Evolutionary conservation across 768 basidiomycete species (phyloP).

Genomic region (Serendipita indica): DNA sequence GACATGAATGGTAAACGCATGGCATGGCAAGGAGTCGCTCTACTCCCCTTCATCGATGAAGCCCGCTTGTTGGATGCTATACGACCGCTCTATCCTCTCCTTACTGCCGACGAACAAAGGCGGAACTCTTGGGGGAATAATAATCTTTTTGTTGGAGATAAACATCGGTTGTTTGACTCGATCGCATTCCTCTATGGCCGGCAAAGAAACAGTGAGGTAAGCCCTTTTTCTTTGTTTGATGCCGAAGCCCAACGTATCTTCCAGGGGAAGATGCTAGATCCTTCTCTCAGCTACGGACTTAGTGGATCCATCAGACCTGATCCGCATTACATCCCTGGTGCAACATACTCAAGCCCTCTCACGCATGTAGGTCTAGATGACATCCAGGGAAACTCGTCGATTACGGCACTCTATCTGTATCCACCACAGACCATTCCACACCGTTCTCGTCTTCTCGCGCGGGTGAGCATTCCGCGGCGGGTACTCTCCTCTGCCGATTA

Average conservation of each 20-base stretch:
- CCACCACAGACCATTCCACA: conserved; percentile 78
- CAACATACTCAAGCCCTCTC: conserved; percentile 71
- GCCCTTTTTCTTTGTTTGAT: conserved; percentile 16
- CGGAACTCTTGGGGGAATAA: conserved; percentile 79
- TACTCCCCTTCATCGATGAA: conserved; percentile 90
- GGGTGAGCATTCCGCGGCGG: conserved; percentile 42
- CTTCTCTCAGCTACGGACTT: conserved; percentile 57
- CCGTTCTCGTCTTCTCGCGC: conserved; percentile 66
- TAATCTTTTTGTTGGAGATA: conserved; percentile 67
- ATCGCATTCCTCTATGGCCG: conserved; percentile 86
- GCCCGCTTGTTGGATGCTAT: conserved; percentile 73
- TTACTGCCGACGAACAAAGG: conserved; percentile 67
- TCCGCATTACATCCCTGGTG: conserved; percentile 79
- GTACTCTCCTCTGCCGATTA: conserved; percentile 55
- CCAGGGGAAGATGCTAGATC: conserved; percentile 63
- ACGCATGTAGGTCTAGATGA: conserved; percentile 31
- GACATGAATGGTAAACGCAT: conserved; percentile 99
- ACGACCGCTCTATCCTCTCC: conserved; percentile 34
- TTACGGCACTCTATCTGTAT: conserved; percentile 81
- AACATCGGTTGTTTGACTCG: conserved; percentile 73
- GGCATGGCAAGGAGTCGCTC: conserved; percentile 96
- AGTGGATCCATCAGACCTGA: conserved; percentile 69
- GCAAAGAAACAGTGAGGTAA: conserved; percentile 62
- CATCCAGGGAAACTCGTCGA: conserved; percentile 71
- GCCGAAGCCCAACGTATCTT: conserved; percentile 6